Evolutionary conservation across 176 grass and related monocot genomes (phyloP).

Genomic region (Puccinellia tenuiflora): DNA sequence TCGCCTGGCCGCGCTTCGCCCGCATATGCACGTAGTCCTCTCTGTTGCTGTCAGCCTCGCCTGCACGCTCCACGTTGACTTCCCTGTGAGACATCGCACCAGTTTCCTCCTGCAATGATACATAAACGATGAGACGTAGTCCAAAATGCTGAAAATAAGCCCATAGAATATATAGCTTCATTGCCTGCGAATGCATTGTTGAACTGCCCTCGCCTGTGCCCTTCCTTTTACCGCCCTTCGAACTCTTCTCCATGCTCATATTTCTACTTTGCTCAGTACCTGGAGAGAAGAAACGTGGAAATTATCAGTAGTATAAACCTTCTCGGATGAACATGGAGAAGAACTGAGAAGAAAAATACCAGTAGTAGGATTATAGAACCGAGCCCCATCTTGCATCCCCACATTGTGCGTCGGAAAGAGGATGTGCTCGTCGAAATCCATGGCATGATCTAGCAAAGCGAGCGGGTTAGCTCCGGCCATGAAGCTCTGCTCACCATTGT

Average conservation of each 20-base stretch:
- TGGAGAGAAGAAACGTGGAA: conserved; percentile 16
- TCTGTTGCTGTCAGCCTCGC: conserved; percentile 20
- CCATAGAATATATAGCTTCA: not conserved
- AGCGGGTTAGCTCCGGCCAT: conserved; percentile 41
- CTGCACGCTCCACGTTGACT: conserved; percentile 20
- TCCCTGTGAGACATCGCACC: conserved; percentile 27
- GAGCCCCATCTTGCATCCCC: conserved; percentile 26
- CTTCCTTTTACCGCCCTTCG: conserved; percentile 46
- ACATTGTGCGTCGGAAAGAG: conserved; percentile 42
- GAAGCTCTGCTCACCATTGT: conserved; percentile 38
- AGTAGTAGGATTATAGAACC: conserved; percentile 25
- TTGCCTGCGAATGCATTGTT: conserved; percentile 36
- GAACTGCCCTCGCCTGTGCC: conserved; percentile 40
- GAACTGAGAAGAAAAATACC: conserved; percentile 24
- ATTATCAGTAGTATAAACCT: not conserved
- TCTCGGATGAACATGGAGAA: not conserved
- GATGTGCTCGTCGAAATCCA: conserved; percentile 65
- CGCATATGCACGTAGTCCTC: conserved; percentile 67
- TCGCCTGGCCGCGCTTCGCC: conserved; percentile 90
- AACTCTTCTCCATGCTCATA: conserved; percentile 26
- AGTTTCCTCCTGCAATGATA: conserved; percentile 26
- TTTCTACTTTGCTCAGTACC: conserved; percentile 43
- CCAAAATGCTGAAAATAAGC: not conserved
- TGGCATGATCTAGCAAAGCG: conserved; percentile 44
- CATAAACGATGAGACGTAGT: not conserved